phyloP scores from a whole-genome alignment of 2,329 filamentous ascomycete species.

The Sporothrix curviconia region DNA sequence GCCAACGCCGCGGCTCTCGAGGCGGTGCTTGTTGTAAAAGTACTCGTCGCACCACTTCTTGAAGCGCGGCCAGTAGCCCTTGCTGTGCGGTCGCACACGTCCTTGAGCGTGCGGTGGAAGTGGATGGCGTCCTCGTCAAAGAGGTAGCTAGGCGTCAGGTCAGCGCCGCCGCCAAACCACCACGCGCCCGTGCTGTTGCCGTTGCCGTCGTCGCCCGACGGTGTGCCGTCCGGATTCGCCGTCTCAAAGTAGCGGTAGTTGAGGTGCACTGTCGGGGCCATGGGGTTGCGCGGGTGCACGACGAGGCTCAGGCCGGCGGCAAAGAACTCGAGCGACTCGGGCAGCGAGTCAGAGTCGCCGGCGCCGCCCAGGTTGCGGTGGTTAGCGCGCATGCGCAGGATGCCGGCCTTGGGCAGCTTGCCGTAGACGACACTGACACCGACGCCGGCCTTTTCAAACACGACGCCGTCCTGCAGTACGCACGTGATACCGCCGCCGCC shows the following conservation, averaged over 20 bases:
- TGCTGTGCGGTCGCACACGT: constrained; percentile 92
- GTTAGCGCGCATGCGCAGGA: constrained; percentile 87
- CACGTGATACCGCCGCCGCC: constrained; percentile 92
- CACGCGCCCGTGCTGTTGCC: constrained; percentile 67
- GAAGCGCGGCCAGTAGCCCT: constrained; percentile 85
- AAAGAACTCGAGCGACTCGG: constrained; percentile 88
- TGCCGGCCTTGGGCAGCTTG: constrained; percentile 75
- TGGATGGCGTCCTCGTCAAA: constrained; percentile 97
- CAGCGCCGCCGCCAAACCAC: constrained; percentile 97
- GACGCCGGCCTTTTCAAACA: constrained; percentile 96
- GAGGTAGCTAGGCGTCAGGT: constrained; percentile 86
- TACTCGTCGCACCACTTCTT: constrained; percentile 99
- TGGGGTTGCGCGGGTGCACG: constrained; percentile 87
- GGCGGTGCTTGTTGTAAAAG: constrained; percentile 87
- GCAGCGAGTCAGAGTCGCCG: constrained; percentile 41
- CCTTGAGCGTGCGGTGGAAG: constrained; percentile 91
- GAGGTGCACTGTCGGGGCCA: constrained; percentile 94
- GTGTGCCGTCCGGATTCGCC: constrained; percentile 70
- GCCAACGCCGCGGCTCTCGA: constrained; percentile 79
- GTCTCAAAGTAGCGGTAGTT: constrained; percentile 99
- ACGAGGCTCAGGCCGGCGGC: constrained; percentile 90
- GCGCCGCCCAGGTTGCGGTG: constrained; percentile 72
- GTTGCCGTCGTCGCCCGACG: constrained; percentile 41
- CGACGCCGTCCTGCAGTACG: constrained; percentile 90
- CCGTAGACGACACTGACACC: constrained; percentile 95